Percentiles rank a stretch among this genome's conserved stretches.
Conservation (phyloP, 805 yeast genomes). For the Candida fluviatilis region DNA sequence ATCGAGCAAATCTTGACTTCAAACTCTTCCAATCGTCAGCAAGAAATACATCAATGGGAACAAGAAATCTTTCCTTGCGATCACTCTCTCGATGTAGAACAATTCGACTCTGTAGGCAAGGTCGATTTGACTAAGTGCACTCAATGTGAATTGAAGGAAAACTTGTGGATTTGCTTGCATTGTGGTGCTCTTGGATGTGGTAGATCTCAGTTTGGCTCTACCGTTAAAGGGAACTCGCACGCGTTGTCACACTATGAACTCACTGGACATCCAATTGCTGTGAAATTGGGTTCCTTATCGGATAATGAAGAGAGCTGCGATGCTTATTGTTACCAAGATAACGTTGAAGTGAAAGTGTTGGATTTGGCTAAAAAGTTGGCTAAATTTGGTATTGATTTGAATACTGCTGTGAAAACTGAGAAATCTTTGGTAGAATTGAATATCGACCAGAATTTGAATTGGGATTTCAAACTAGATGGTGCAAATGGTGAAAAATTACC, state of each 20-base stretch:
- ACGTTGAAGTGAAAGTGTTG: slow-evolving; percentile 83
- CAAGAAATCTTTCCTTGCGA: slow-evolving; percentile 77
- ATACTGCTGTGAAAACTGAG: slow-evolving; percentile 64
- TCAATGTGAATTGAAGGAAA: slow-evolving; percentile 62
- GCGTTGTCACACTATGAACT: slow-evolving; percentile 68
- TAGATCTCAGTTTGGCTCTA: slow-evolving; percentile 87
- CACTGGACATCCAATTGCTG: slow-evolving; percentile 73
- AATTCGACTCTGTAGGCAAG: slow-evolving; percentile 22
- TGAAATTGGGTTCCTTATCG: slow-evolving; percentile 85
- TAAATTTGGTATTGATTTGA: slow-evolving; percentile 65
- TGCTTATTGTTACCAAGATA: slow-evolving; percentile 82
- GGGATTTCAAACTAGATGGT: slow-evolving; percentile 85
- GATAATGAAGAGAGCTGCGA: slow-evolving; percentile 61
- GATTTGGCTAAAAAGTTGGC: slow-evolving; percentile 43
- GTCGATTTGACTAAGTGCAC: slow-evolving; percentile 45
- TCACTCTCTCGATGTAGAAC: slow-evolving; percentile 61
- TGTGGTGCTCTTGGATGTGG: slow-evolving; percentile 97
- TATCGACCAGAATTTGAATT: slow-evolving; percentile 84
- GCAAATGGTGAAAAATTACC: slow-evolving; percentile 60
- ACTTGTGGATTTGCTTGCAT: slow-evolving; percentile 86
- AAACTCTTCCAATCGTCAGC: slow-evolving; percentile 53
- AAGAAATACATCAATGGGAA: slow-evolving; percentile 89
- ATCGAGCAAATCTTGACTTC: slow-evolving; percentile 49
- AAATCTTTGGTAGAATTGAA: slow-evolving; percentile 85
- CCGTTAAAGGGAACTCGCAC: slow-evolving; percentile 85